phyloP scores from a whole-genome alignment of 2,329 filamentous ascomycete species.

The Grosmannia penicillata region DNA sequence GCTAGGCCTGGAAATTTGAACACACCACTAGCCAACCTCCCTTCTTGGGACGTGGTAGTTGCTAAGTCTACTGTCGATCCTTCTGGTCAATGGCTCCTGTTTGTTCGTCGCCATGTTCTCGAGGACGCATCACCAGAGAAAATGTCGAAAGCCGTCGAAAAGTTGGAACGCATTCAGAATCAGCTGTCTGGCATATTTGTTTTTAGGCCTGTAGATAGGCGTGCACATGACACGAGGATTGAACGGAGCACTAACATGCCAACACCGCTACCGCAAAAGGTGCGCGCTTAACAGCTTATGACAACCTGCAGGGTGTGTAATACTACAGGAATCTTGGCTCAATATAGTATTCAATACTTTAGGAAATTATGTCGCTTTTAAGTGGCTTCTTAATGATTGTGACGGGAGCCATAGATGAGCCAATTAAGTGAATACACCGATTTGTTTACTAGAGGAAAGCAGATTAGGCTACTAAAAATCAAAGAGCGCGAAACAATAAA shows the following conservation, averaged over 20 bases:
- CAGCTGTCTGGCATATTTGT: slow-evolving; percentile 37
- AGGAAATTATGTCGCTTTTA: too few species aligned
- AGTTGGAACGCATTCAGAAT: slow-evolving; percentile 27
- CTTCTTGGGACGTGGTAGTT: slow-evolving; percentile 28
- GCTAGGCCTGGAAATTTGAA: slow-evolving; percentile 9
- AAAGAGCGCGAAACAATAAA: too few species aligned
- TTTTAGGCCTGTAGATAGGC: slow-evolving; percentile 35
- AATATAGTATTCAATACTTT: background rate
- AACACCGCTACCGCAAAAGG: slow-evolving; percentile 6
- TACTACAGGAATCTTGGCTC: background rate
- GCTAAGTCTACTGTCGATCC: slow-evolving; percentile 26
- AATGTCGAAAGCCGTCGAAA: slow-evolving; percentile 37
- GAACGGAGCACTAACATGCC: slow-evolving; percentile 8
- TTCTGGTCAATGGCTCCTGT: slow-evolving; percentile 37
- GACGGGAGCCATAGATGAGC: too few species aligned
- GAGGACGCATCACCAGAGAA: slow-evolving; percentile 44
- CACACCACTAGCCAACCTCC: slow-evolving; percentile 23
- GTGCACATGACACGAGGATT: slow-evolving; percentile 35
- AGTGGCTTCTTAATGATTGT: too few species aligned
- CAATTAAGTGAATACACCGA: too few species aligned
- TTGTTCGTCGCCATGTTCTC: slow-evolving; percentile 34
- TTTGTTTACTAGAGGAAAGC: too few species aligned
- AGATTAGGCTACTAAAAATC: too few species aligned
- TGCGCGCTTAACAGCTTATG: slow-evolving; percentile 1
- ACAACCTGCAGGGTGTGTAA: too few species aligned